A percentile compares a stretch with the other conserved stretches of the same genome.
phyloP scores from a whole-genome alignment of 306 rosid species.

The Cicer pinnatifidum region DNA sequence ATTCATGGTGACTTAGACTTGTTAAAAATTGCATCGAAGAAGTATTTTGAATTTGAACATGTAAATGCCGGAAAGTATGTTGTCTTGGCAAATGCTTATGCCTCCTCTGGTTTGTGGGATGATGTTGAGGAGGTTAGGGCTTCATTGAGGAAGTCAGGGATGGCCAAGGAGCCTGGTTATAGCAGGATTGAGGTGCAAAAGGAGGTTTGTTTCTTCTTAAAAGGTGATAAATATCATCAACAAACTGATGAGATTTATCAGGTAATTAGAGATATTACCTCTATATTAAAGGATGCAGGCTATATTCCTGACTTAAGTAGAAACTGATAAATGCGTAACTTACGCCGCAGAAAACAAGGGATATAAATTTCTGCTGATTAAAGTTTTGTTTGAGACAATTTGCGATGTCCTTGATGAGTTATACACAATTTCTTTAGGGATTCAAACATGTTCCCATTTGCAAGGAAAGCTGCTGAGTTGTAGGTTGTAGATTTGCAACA shows the following conservation, averaged over 20 bases:
- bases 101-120: conserved; percentile 73
- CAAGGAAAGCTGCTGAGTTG: conserved; percentile 29
- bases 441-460: conserved; percentile 23
- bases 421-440: conserved; percentile 14
- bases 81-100: conserved; percentile 76
- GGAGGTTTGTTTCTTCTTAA: conserved; percentile 58
- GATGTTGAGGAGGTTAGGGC: conserved; percentile 65
- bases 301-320: conserved; percentile 54
- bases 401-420: conserved; percentile 9
- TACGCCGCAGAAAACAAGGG: conserved; percentile 32
- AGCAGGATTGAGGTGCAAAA: conserved; percentile 76
- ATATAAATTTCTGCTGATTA: conserved; percentile 2
- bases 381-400: conserved; percentile 14
- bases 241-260: conserved; percentile 64
- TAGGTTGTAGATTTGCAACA: conserved; percentile 23
- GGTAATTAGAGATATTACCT: conserved; percentile 55
- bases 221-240: conserved; percentile 44
- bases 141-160: conserved; percentile 61
- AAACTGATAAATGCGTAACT: conserved; percentile 27
- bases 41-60: conserved; percentile 61
- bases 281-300: conserved; percentile 52
- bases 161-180: conserved; percentile 75
- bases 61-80: conserved; percentile 65
- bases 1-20: conserved; percentile 65
- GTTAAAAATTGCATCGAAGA: conserved; percentile 67